phyloP scores from a whole-genome alignment of 176 grass and related monocot species.

The Olyra latifolia region DNA sequence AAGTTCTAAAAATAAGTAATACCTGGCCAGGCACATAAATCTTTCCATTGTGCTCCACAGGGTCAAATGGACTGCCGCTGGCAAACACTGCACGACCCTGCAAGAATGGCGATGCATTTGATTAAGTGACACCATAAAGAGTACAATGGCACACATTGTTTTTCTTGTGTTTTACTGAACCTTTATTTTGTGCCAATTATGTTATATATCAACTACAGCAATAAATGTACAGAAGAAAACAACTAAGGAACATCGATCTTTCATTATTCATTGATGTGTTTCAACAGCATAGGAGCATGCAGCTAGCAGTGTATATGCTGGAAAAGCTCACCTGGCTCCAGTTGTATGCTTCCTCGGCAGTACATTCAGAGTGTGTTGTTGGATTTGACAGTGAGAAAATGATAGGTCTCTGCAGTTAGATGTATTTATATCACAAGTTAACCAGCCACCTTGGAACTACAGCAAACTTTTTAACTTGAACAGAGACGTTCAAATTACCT shows the following conservation, averaged over 20 bases:
- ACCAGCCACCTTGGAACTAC: not conserved
- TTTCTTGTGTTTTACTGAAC: not conserved
- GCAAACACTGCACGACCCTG: constrained; percentile 94
- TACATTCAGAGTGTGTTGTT: constrained; percentile 92
- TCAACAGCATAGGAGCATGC: not conserved
- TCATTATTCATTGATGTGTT: not conserved
- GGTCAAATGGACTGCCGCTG: constrained; percentile 95
- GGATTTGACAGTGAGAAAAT: constrained; percentile 94
- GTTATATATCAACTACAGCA: not conserved
- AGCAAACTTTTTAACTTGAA: constrained; percentile 19
- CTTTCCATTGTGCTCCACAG: constrained; percentile 77
- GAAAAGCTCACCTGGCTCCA: constrained; percentile 65
- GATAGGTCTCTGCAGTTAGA: constrained; percentile 68
- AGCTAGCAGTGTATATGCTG: not conserved
- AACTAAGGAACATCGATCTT: not conserved
- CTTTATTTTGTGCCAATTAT: not conserved
- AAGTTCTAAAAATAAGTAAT: constrained; percentile 26
- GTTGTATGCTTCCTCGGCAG: constrained; percentile 89
- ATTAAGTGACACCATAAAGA: not conserved
- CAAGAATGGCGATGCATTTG: constrained; percentile 26
- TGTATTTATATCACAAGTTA: not conserved
- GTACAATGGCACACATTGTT: not conserved
- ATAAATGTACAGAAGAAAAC: not conserved
- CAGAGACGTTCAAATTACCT: constrained; percentile 43
- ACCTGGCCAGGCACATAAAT: constrained; percentile 86